Evolutionary conservation across 164 flowering plant species (phyloP).

Genomic region (Aristolochia fimbriata): DNA sequence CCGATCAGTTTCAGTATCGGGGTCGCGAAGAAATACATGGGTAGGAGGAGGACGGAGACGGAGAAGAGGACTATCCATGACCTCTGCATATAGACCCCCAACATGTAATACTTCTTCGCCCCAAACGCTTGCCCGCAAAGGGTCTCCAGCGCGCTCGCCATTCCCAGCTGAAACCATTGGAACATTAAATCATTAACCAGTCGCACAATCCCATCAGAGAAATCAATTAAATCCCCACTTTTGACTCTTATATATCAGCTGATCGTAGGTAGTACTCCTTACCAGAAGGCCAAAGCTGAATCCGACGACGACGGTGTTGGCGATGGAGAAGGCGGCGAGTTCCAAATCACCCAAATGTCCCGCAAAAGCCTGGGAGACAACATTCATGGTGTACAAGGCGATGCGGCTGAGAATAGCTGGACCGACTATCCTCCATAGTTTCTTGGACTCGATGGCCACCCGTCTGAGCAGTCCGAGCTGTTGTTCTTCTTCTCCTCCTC

Average conservation of each 20-base stretch:
- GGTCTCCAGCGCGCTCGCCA: conserved; percentile 86
- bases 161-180: conserved; percentile 41
- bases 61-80: conserved; percentile 69
- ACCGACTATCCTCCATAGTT: conserved; percentile 51
- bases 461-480: conserved; percentile 7
- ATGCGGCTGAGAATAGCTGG: conserved; percentile 52
- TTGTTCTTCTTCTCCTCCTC: not conserved
- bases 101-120: conserved; percentile 50
- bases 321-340: conserved; percentile 55
- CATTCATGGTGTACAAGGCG: conserved; percentile 33
- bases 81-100: conserved; percentile 77
- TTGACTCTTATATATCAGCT: too few relatives aligned
- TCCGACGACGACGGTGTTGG: conserved; percentile 41
- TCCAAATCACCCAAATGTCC: conserved; percentile 62
- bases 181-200: too few relatives aligned
- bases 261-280: not conserved
- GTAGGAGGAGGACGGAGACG: conserved; percentile 35
- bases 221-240: too few relatives aligned
- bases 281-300: conserved; percentile 44
- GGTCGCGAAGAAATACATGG: conserved; percentile 51
- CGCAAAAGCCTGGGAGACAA: conserved; percentile 47
- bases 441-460: conserved; percentile 37
- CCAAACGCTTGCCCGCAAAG: conserved; percentile 88
- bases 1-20: conserved; percentile 53
- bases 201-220: too few relatives aligned